Evolutionary conservation across 257 asterid species (phyloP).

Genomic region (Primulina eburnea): DNA sequence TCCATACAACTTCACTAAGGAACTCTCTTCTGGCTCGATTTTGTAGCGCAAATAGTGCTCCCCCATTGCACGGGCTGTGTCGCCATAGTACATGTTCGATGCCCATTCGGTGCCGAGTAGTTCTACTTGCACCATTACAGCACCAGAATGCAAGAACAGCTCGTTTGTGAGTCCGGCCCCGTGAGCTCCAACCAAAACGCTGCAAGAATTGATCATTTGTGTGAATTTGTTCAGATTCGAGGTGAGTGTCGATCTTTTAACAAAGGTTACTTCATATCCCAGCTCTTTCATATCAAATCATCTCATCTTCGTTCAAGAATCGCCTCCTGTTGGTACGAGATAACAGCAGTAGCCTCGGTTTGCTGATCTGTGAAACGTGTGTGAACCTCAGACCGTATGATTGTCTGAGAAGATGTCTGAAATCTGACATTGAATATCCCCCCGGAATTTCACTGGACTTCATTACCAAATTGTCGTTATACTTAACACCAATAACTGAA

Average conservation of each 20-base stretch:
- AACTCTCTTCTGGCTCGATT: conserved; percentile 65
- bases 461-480: conserved; percentile 60
- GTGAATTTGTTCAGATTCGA: conserved; percentile 60
- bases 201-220: conserved; percentile 62
- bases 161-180: conserved; percentile 95
- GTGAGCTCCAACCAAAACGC: conserved; percentile 81
- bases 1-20: conserved; percentile 52
- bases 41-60: conserved; percentile 62
- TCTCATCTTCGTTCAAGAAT: conserved; percentile 50
- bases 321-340: conserved; percentile 65
- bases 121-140: conserved; percentile 70
- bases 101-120: conserved; percentile 88
- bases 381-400: conserved; percentile 27
- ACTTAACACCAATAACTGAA: conserved; percentile 63
- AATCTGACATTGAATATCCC: conserved; percentile 40
- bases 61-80: conserved; percentile 58
- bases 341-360: conserved; percentile 56
- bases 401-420: conserved; percentile 35
- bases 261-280: conserved; percentile 56
- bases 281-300: conserved; percentile 44
- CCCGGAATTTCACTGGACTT: conserved; percentile 44
- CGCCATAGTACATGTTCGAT: conserved; percentile 63
- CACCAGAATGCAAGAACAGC: conserved; percentile 64
- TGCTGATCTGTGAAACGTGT: conserved; percentile 33
- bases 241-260: conserved; percentile 46